phyloP scores from a whole-genome alignment of 2,329 filamentous ascomycete species.

The Dryadomyces sulphureus region DNA sequence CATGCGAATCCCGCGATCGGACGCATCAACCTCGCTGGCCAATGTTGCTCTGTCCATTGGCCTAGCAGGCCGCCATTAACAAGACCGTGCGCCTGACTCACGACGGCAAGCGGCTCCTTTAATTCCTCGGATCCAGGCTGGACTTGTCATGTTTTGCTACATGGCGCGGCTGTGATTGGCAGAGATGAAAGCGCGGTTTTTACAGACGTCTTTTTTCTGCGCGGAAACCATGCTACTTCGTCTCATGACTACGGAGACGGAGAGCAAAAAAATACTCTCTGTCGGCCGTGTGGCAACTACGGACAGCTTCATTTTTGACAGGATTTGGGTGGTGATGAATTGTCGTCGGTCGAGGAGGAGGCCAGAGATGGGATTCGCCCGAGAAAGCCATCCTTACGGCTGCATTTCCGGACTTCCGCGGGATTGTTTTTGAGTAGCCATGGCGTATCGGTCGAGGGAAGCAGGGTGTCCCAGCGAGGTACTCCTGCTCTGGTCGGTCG shows the following conservation, averaged over 20 bases:
- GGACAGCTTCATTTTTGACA: slow-evolving; percentile 38
- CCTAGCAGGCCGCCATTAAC: slow-evolving; percentile 31
- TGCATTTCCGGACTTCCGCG: background rate
- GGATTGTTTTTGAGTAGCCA: background rate
- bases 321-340: background rate
- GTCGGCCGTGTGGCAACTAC: slow-evolving; percentile 70
- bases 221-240: slow-evolving; percentile 24
- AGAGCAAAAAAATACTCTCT: slow-evolving; percentile 94
- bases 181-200: slow-evolving; percentile 67
- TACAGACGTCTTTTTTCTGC: slow-evolving; percentile 90
- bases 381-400: background rate
- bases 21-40: slow-evolving; percentile 37
- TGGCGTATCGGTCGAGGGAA: no score
- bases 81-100: background rate
- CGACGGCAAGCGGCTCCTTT: slow-evolving; percentile 8
- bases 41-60: slow-evolving; percentile 20
- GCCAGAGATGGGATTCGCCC: background rate
- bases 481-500: background rate
- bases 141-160: background rate
- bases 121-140: slow-evolving; percentile 27
- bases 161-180: slow-evolving; percentile 4
- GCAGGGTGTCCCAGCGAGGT: background rate
- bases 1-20: slow-evolving; percentile 31
- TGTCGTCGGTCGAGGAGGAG: background rate
- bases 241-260: slow-evolving; percentile 38